Evolutionary conservation across 495 filamentous ascomycete species (phyloP).

Genomic region (Penicillium daleae): DNA sequence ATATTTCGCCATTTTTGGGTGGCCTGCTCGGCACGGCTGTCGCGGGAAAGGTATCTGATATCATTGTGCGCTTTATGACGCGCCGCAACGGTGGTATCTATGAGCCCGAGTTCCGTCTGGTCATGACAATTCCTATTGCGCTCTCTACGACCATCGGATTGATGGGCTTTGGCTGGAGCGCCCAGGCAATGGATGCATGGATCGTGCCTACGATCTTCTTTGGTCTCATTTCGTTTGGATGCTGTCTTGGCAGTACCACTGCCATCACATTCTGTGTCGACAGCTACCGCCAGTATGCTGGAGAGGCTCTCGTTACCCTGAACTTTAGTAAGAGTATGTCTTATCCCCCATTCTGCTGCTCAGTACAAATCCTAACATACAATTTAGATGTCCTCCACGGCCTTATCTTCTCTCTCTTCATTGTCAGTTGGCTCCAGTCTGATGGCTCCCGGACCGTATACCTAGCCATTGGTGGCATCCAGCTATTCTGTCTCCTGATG

Average conservation of each 20-base stretch:
- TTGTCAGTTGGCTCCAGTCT: slow-evolving; percentile 78
- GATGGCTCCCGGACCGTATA: slow-evolving; percentile 81
- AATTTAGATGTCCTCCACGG: slow-evolving; percentile 78
- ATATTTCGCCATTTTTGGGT: slow-evolving; percentile 87
- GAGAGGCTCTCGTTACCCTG: slow-evolving; percentile 91
- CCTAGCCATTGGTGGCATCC: slow-evolving; percentile 82
- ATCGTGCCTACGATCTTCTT: slow-evolving; percentile 95
- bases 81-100: slow-evolving; percentile 89
- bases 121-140: slow-evolving; percentile 86
- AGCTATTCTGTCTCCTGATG: slow-evolving; percentile 71
- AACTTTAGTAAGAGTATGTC: slow-evolving; percentile 86
- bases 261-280: slow-evolving; percentile 95
- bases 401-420: slow-evolving; percentile 87
- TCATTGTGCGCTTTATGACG: slow-evolving; percentile 78
- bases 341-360: background rate
- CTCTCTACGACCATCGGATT: slow-evolving; percentile 81
- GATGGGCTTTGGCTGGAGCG: slow-evolving; percentile 94
- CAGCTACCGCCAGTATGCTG: slow-evolving; percentile 90
- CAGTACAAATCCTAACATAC: background rate
- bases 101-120: slow-evolving; percentile 91
- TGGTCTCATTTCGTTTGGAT: slow-evolving; percentile 90
- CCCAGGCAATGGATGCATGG: slow-evolving; percentile 72
- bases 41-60: slow-evolving; percentile 85
- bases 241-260: slow-evolving; percentile 89
- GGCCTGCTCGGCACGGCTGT: slow-evolving; percentile 88